phyloP scores from a whole-genome alignment of 208 protist species.

The Leishmania amazonensis region DNA sequence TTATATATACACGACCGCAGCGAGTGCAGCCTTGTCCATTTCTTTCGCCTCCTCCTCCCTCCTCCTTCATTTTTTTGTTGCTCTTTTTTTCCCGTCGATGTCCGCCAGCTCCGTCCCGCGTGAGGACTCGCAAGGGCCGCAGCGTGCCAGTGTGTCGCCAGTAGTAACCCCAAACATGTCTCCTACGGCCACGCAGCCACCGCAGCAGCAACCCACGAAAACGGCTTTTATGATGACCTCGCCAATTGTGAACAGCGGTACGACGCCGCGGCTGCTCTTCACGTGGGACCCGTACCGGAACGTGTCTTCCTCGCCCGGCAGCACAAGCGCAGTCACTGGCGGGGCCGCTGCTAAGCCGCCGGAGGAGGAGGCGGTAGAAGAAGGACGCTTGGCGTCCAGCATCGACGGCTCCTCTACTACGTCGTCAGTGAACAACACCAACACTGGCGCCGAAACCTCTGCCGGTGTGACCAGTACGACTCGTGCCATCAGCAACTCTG shows the following conservation, averaged over 20 bases:
- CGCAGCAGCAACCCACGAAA: conserved; percentile 2
- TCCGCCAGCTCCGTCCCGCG: conserved; percentile 11
- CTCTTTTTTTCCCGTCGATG: conserved; percentile 6
- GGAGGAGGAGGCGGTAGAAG: conserved; percentile 3
- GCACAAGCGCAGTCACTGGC: background rate
- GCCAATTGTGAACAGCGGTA: conserved; percentile 7
- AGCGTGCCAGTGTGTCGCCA: background rate
- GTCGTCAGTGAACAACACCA: conserved; percentile 16
- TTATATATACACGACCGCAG: background rate
- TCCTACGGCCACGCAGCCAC: background rate
- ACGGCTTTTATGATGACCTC: conserved; percentile 9
- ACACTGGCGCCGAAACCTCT: conserved; percentile 3
- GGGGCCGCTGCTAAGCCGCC: conserved; percentile 4
- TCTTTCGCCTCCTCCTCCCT: background rate
- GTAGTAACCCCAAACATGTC: conserved; percentile 3
- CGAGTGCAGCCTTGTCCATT: background rate
- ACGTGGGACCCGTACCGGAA: conserved; percentile 34
- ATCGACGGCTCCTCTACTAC: conserved; percentile 23
- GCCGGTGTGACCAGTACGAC: background rate
- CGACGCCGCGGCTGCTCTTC: conserved; percentile 30
- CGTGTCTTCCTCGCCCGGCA: background rate
- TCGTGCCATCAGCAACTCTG: background rate
- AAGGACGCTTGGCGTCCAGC: conserved; percentile 18
- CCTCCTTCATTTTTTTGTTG: background rate
- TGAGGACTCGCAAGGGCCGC: conserved; percentile 5